phyloP scores from a whole-genome alignment of 1,284 basidiomycete species.

The Fistulinella cinereoalba region DNA sequence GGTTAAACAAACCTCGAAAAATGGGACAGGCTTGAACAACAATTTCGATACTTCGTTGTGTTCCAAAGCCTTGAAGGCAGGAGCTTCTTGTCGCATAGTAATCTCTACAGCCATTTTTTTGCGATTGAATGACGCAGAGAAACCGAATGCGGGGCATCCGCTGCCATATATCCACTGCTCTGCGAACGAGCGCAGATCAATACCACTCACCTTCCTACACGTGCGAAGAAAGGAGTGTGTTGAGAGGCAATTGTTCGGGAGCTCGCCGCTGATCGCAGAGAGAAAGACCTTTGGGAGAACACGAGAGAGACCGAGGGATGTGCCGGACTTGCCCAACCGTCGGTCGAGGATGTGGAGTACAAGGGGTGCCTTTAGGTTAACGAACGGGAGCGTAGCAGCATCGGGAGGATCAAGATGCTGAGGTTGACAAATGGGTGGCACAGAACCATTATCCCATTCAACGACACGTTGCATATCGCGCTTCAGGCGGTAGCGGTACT shows the following conservation, averaged over 20 bases:
- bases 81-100: conserved; percentile 85
- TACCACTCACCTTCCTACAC: conserved; percentile 91
- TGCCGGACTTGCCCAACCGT: conserved; percentile 91
- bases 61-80: conserved; percentile 69
- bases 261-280: conserved; percentile 90
- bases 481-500: conserved; percentile 93
- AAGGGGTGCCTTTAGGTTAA: conserved; percentile 93
- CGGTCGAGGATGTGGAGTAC: conserved; percentile 96
- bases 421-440: conserved; percentile 94
- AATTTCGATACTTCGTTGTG: conserved; percentile 65
- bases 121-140: conserved; percentile 91
- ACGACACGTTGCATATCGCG: conserved; percentile 96
- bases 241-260: conserved; percentile 82
- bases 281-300: conserved; percentile 95
- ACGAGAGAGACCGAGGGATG: conserved; percentile 89
- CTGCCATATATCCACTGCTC: conserved; percentile 99
- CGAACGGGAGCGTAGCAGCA: conserved; percentile 72
- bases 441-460: conserved; percentile 82
- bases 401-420: conserved; percentile 84
- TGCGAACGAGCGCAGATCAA: conserved; percentile 87
- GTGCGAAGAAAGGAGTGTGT: conserved; percentile 90
- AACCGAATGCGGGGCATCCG: conserved; percentile 90
- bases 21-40: conserved; percentile 77
- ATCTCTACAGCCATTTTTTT: conserved; percentile 99
- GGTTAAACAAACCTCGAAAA: conserved; percentile 77